Percentiles rank a stretch among this genome's conserved stretches.
Conservation (phyloP, 2,329 filamentous ascomycete species). For the Decorospora gaudefroyi region DNA sequence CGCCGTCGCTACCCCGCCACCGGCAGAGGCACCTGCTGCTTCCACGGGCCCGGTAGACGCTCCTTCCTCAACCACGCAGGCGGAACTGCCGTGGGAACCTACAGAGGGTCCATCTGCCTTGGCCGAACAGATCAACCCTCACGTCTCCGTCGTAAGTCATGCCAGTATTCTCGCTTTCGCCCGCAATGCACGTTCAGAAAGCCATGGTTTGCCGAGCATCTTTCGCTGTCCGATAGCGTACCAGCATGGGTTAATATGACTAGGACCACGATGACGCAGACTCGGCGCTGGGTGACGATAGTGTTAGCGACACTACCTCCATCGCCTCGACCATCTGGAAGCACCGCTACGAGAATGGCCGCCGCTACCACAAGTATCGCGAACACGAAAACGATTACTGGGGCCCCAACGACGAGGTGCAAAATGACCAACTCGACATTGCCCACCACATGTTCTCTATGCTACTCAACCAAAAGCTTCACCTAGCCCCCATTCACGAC, state of each 20-base stretch:
- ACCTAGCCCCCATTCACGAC: conserved; percentile 30
- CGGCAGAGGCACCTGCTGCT: neutral
- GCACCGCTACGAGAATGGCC: conserved; percentile 41
- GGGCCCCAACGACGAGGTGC: conserved; percentile 39
- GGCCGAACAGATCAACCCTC: conserved; percentile 18
- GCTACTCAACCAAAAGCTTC: conserved; percentile 29
- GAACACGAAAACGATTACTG: conserved; percentile 41
- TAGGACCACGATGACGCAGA: conserved; percentile 27
- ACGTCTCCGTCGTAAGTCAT: conserved; percentile 17
- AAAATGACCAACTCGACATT: conserved; percentile 38
- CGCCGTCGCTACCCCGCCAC: neutral
- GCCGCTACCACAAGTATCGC: conserved; percentile 40
- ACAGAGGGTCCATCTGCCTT: conserved; percentile 9
- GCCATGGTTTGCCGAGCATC: neutral
- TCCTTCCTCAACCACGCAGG: neutral
- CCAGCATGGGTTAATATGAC: neutral
- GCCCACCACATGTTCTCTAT: conserved; percentile 36
- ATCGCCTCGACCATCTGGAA: conserved; percentile 38
- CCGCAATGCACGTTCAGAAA: neutral
- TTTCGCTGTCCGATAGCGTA: neutral
- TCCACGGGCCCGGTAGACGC: neutral
- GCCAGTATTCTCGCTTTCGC: neutral
- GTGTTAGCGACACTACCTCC: conserved; percentile 38
- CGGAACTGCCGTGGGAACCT: conserved; percentile 2
- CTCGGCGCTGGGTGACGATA: conserved; percentile 17